A percentile compares a stretch with the other conserved stretches of the same genome.
Conservation (phyloP, 768 basidiomycete genomes). For the Naganishia friedmannii region DNA sequence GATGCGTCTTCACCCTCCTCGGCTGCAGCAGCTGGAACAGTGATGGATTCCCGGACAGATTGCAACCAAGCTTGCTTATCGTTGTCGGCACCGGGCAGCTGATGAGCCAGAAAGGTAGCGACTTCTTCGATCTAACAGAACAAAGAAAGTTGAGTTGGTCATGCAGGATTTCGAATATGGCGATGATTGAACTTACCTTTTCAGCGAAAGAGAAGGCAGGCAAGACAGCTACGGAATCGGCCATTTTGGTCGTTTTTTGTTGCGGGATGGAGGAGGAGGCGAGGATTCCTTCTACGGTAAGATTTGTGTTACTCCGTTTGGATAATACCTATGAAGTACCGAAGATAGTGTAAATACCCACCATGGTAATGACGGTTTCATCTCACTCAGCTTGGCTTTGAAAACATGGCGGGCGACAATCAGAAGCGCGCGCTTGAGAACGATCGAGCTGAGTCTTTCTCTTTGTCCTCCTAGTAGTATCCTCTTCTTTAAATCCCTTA, state of each 20-base stretch:
- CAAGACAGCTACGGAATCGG: conserved; percentile 48
- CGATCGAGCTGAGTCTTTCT: background rate
- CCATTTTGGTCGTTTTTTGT: conserved; percentile 35
- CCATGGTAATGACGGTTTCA: background rate
- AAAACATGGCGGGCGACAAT: conserved; percentile 12
- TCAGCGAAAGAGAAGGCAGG: conserved; percentile 48
- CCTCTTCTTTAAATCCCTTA: too few species aligned
- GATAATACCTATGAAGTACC: background rate
- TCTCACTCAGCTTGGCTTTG: background rate
- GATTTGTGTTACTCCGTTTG: background rate
- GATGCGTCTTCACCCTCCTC: conserved; percentile 38
- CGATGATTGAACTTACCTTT: conserved; percentile 32
- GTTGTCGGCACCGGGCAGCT: conserved; percentile 37
- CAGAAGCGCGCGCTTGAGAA: conserved; percentile 1
- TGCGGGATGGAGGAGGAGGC: background rate
- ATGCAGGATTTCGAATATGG: background rate
- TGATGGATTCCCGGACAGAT: conserved; percentile 38
- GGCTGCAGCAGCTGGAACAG: background rate
- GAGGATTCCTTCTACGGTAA: background rate
- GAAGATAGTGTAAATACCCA: background rate
- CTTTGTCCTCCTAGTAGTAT: too few species aligned
- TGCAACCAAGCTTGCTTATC: conserved; percentile 37
- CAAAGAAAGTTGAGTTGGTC: background rate
- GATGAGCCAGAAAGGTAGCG: conserved; percentile 43
- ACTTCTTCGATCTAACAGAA: conserved; percentile 42